Percentiles rank a stretch among this genome's conserved stretches.
Conservation (phyloP, 2,329 filamentous ascomycete species). For the Hymenoscyphus salicellus region DNA sequence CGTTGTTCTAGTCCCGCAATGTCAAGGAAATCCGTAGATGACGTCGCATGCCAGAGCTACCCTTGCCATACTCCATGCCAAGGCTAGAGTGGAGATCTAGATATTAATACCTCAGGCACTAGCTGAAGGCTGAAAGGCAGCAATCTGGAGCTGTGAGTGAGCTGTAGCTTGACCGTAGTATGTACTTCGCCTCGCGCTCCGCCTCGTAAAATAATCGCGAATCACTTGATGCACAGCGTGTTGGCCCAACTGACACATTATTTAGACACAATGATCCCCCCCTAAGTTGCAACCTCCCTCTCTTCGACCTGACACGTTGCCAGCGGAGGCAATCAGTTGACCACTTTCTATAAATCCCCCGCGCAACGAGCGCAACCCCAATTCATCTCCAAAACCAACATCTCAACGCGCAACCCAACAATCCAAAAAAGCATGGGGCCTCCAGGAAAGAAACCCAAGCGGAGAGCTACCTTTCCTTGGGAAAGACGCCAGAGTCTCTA, state of each 20-base stretch:
- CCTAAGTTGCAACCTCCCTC: neutral
- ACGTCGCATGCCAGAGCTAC: neutral
- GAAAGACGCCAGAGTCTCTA: conserved; percentile 30
- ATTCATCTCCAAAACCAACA: neutral
- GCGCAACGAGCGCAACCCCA: neutral
- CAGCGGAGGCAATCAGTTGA: neutral
- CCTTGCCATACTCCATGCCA: neutral
- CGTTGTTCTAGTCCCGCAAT: neutral
- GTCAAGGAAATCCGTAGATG: neutral
- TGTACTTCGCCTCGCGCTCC: conserved; percentile 2
- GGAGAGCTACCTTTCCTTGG: conserved; percentile 23
- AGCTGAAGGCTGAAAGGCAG: neutral
- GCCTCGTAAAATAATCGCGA: neutral
- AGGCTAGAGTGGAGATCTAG: neutral
- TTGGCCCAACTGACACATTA: conserved; percentile 1
- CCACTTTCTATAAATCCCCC: neutral
- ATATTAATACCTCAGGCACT: neutral
- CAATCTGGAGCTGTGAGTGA: neutral
- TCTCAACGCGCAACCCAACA: neutral
- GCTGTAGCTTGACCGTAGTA: too few relatives aligned
- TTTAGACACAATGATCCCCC: neutral
- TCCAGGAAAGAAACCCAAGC: neutral
- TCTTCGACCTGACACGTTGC: neutral
- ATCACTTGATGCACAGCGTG: neutral
- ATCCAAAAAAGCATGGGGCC: neutral